phyloP scores from a whole-genome alignment of 1,284 basidiomycete species.

The Puccinia novopanici region DNA sequence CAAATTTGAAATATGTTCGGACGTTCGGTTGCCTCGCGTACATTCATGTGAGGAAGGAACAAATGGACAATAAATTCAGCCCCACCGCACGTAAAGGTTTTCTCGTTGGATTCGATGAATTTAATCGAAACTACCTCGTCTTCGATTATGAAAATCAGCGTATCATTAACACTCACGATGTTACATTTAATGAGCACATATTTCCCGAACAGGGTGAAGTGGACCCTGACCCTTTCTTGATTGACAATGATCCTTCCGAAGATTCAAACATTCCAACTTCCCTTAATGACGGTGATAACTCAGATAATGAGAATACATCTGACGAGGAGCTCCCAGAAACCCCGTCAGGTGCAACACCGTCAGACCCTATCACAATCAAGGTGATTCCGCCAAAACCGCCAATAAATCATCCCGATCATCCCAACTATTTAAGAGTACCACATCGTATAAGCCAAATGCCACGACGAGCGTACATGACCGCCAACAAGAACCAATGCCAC shows the following conservation, averaged over 20 bases:
- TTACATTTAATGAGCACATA: not conserved
- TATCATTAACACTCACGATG: conserved; percentile 2
- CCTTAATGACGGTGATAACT: too few species aligned
- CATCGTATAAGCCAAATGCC: not conserved
- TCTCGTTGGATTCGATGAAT: conserved; percentile 6
- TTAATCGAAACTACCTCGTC: not conserved
- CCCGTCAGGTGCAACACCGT: too few species aligned
- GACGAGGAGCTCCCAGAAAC: too few species aligned
- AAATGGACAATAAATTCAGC: not conserved
- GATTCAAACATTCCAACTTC: too few species aligned
- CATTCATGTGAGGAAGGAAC: not conserved
- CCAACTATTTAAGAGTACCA: not conserved
- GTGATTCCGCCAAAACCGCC: not conserved
- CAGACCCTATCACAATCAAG: not conserved
- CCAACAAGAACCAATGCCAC: not conserved
- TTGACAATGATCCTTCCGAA: not conserved
- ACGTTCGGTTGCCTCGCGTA: conserved; percentile 5
- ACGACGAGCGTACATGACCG: not conserved
- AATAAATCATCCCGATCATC: not conserved
- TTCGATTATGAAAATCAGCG: not conserved
- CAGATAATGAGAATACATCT: too few species aligned
- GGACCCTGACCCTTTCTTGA: not conserved
- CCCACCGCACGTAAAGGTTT: not conserved
- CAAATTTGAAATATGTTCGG: not conserved
- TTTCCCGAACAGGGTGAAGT: not conserved